phyloP scores from a whole-genome alignment of 306 rosid genomes.

The Mimosa pudica region DNA sequence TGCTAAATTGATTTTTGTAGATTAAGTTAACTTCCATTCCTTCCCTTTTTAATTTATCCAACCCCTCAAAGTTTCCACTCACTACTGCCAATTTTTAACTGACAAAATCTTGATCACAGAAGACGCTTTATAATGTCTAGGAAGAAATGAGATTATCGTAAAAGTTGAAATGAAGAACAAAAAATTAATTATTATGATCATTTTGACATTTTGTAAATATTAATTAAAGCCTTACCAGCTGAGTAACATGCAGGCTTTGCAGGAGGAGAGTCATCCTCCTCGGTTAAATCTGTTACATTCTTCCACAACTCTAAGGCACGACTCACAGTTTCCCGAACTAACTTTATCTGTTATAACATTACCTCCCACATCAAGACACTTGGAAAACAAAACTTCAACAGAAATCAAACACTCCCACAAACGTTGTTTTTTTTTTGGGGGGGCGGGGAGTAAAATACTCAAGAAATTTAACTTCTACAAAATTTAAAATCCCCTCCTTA shows the following conservation, averaged over 20 bases:
- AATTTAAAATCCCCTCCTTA: not conserved
- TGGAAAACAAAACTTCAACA: not conserved
- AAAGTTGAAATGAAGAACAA: slow-evolving; percentile 10
- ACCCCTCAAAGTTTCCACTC: slow-evolving; percentile 4
- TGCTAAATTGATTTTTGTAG: not conserved
- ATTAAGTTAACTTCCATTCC: not conserved
- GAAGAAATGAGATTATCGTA: not conserved
- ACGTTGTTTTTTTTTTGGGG: not conserved
- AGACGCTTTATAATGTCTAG: not conserved
- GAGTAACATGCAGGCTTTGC: slow-evolving; percentile 51
- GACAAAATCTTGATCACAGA: slow-evolving; percentile 9
- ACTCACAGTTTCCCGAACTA: slow-evolving; percentile 86
- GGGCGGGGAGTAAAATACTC: not conserved
- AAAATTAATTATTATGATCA: slow-evolving; percentile 6
- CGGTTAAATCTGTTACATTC: slow-evolving; percentile 50
- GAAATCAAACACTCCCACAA: not conserved
- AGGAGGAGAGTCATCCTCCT: slow-evolving; percentile 45
- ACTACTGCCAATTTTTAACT: slow-evolving; percentile 17
- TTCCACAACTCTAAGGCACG: slow-evolving; percentile 75
- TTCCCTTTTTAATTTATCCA: not conserved
- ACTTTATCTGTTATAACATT: slow-evolving; percentile 66
- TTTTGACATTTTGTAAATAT: slow-evolving; percentile 12
- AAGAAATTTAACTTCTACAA: not conserved
- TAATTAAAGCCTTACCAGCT: slow-evolving; percentile 47
- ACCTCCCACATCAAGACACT: not conserved